Base-by-base conservation (phyloP, 2,329 filamentous ascomycete genomes). In the Cryphonectria parasitica region DNA sequence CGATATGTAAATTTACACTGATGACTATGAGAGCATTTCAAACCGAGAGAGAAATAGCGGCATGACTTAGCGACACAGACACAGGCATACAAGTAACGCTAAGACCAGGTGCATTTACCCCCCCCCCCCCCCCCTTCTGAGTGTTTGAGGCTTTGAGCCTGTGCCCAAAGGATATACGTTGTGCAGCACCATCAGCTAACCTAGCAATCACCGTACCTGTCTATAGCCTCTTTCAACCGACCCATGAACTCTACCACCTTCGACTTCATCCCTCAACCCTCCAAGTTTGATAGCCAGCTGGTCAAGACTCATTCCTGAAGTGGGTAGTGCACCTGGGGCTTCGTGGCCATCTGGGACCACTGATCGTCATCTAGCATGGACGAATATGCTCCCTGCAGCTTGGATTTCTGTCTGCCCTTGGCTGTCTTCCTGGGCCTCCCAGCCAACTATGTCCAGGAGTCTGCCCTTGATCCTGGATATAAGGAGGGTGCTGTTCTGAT, bases 351-450 rank as follows among this genome's bases (percentile, higher is more conserved):
- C 54, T 19, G 54, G 54, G 28, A 58, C 54, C 54, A 31, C 52
- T 5, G 34, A 17, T 19, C 45, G 31, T 58, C 62, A 49, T 28
- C 56, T n/a, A 72, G 45, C 39, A 96, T 96, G 93, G 92, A 96
- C 81, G 92, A 88, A 76, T 95, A 94, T 82, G 92, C 92, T 68
- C 80, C 83, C 71, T 91, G 91, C 80, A 97, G 95, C 83, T 85
- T 97, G 80, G 89, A 91, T 79, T 94, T 96, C 82, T 97, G 96
- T 82, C 87, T 97, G 76, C 95, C 95, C 49, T 87, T 97, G 70
- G 83, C 98, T 72, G 84, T 97, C 63, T 87, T 97, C 45, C 94
- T 94, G 52, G 96, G 95, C 17, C 86, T 98, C 45, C 85, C 78
- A 6, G 73, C 79, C 82, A 77, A 78, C 78, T 74, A 76, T 80